These are phyloP conservation scores for Syzygium jambos DNA, from an alignment of 345 rosid genomes.

Conservation along the genomic window DNA sequence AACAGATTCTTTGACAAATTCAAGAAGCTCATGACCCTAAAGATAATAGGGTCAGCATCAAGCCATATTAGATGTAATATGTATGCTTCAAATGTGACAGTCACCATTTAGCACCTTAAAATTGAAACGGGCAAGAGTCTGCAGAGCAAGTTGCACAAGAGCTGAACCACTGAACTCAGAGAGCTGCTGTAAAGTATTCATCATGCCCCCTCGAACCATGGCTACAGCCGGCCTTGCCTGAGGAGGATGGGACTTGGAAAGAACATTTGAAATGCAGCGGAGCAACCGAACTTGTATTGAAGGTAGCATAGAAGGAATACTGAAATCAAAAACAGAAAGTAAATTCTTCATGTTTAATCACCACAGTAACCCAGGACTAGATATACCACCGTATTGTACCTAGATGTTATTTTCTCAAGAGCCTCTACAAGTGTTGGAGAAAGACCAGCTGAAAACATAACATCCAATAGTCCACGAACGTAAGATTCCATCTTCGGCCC, in stretches of 20 bases:
- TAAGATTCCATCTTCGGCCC: slow-evolving; percentile 73
- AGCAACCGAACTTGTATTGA: slow-evolving; percentile 84
- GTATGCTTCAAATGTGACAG: neutral
- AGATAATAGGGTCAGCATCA: neutral
- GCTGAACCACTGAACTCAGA: slow-evolving; percentile 64
- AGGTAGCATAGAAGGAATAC: slow-evolving; percentile 84
- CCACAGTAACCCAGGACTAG: neutral
- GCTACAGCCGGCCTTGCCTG: slow-evolving; percentile 59
- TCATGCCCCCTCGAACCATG: slow-evolving; percentile 41
- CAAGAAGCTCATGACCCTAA: slow-evolving; percentile 63
- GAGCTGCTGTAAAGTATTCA: slow-evolving; percentile 46
- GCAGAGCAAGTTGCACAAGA: slow-evolving; percentile 91
- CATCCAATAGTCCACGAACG: slow-evolving; percentile 76
- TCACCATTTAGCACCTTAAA: slow-evolving; percentile 45
- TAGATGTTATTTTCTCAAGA: slow-evolving; percentile 74
- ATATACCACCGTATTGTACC: slow-evolving; percentile 27
- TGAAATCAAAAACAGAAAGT: slow-evolving; percentile 21
- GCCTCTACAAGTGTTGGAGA: slow-evolving; percentile 81
- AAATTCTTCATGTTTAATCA: neutral
- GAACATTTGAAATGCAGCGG: slow-evolving; percentile 70
- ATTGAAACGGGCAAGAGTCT: slow-evolving; percentile 89
- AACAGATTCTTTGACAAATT: slow-evolving; percentile 88
- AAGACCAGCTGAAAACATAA: slow-evolving; percentile 83
- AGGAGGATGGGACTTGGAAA: slow-evolving; percentile 65
- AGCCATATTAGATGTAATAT: neutral